Conservation (phyloP, 2,329 filamentous ascomycete genomes). For the Alternaria ventricosa region DNA sequence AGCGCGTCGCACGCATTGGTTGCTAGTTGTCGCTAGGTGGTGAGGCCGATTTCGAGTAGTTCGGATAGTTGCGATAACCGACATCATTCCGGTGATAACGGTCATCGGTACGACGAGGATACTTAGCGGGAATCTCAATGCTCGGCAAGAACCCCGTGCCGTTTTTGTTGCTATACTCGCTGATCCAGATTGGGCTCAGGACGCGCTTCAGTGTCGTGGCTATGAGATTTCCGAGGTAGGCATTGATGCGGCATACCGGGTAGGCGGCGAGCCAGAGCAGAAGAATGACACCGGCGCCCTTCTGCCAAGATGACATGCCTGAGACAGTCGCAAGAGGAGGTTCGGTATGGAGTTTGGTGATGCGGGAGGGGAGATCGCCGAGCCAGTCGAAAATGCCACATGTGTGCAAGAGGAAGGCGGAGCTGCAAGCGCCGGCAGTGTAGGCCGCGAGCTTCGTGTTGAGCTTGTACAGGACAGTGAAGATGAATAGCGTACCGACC, state of each 20-base stretch:
- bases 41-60: not conserved
- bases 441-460: conserved; percentile 24
- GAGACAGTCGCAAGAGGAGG: not conserved
- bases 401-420: conserved; percentile 22
- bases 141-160: conserved; percentile 18
- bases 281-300: conserved; percentile 16
- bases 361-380: not conserved
- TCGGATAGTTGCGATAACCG: not conserved
- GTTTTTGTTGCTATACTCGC: conserved; percentile 22
- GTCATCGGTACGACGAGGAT: not conserved
- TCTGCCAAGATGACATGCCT: conserved; percentile 21
- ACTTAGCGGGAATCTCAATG: conserved; percentile 22
- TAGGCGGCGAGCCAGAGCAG: conserved; percentile 26
- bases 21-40: not conserved
- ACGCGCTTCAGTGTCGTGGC: conserved; percentile 1
- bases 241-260: conserved; percentile 24
- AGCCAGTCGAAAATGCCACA: conserved; percentile 23
- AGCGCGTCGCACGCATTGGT: accelerated
- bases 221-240: conserved; percentile 13
- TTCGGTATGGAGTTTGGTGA: not conserved
- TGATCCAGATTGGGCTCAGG: conserved; percentile 17
- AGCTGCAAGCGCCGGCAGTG: conserved; percentile 23
- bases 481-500: conserved; percentile 14
- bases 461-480: conserved; percentile 21
- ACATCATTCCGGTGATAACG: not conserved